Evolutionary conservation across 306 rosid species (phyloP).

Genomic region (Lablab purpureus): DNA sequence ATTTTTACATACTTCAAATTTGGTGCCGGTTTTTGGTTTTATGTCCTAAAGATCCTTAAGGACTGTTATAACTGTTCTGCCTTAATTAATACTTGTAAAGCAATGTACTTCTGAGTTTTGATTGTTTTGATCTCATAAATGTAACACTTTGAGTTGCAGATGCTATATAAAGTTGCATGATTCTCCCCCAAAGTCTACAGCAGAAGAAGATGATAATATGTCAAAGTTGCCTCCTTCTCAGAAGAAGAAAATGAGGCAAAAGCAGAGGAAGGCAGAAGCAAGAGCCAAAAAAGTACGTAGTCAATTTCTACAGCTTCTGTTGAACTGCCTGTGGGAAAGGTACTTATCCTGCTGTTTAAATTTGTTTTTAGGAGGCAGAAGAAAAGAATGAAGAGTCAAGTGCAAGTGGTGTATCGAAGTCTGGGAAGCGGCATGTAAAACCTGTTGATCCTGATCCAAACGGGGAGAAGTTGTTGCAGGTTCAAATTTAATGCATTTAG

Average conservation of each 20-base stretch:
- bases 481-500: slow-evolving; percentile 43
- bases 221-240: slow-evolving; percentile 93
- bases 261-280: slow-evolving; percentile 94
- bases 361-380: slow-evolving; percentile 83
- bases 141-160: slow-evolving; percentile 60
- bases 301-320: slow-evolving; percentile 40
- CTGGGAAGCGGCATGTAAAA: slow-evolving; percentile 88
- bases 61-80: slow-evolving; percentile 23
- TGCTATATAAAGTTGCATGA: slow-evolving; percentile 91
- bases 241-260: slow-evolving; percentile 97
- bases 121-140: slow-evolving; percentile 39
- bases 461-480: slow-evolving; percentile 96
- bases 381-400: slow-evolving; percentile 83
- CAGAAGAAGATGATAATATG: slow-evolving; percentile 83
- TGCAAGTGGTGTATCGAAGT: slow-evolving; percentile 66
- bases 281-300: slow-evolving; percentile 85
- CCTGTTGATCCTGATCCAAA: slow-evolving; percentile 94
- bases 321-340: slow-evolving; percentile 28
- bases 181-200: slow-evolving; percentile 78
- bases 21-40: slow-evolving; percentile 23
- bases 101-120: slow-evolving; percentile 26
- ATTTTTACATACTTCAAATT: background rate
- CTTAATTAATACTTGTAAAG: background rate
- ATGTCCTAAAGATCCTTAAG: background rate
- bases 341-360: slow-evolving; percentile 42